Percentiles rank a stretch among this genome's conserved stretches.
Conservation (phyloP, 208 protist genomes). For the Crithidia bombi region DNA sequence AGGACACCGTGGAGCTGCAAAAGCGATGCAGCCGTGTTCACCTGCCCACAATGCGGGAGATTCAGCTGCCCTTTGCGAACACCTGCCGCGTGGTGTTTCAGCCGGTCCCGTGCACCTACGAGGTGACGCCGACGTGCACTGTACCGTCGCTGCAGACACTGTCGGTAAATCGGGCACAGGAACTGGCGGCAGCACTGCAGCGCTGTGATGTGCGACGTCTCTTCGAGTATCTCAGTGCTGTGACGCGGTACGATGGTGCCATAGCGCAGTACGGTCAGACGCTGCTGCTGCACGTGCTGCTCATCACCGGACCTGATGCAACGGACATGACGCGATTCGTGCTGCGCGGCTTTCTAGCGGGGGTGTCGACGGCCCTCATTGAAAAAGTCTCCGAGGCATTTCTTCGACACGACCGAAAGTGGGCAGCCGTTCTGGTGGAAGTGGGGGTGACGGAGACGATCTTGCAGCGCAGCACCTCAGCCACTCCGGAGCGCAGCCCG, state of each 20-base stretch:
- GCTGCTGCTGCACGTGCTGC: slow-evolving; percentile 68
- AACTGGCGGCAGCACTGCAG: slow-evolving; percentile 6
- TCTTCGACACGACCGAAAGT: slow-evolving; percentile 46
- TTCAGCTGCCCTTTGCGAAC: slow-evolving; percentile 29
- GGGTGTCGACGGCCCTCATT: slow-evolving; percentile 35
- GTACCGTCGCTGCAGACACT: slow-evolving; percentile 22
- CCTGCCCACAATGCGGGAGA: slow-evolving; percentile 60
- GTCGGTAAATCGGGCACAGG: background rate
- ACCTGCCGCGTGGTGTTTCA: slow-evolving; percentile 74
- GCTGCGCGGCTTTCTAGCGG: slow-evolving; percentile 52
- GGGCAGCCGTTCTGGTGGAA: slow-evolving; percentile 59
- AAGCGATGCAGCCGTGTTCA: slow-evolving; percentile 42
- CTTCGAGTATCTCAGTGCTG: slow-evolving; percentile 40
- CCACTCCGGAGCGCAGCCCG: slow-evolving; percentile 26
- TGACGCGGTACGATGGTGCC: slow-evolving; percentile 58
- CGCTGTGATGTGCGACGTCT: slow-evolving; percentile 3
- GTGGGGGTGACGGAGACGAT: slow-evolving; percentile 59
- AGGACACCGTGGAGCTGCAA: slow-evolving; percentile 30
- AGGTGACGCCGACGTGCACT: slow-evolving; percentile 13
- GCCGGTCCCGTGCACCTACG: slow-evolving; percentile 52
- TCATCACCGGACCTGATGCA: slow-evolving; percentile 35
- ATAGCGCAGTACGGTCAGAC: slow-evolving; percentile 50
- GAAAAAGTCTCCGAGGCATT: slow-evolving; percentile 46
- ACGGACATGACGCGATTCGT: slow-evolving; percentile 41
- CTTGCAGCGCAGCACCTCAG: slow-evolving; percentile 14